Conservation (phyloP, 2,329 filamentous ascomycete species). For the Amauroascus verrucosus region DNA sequence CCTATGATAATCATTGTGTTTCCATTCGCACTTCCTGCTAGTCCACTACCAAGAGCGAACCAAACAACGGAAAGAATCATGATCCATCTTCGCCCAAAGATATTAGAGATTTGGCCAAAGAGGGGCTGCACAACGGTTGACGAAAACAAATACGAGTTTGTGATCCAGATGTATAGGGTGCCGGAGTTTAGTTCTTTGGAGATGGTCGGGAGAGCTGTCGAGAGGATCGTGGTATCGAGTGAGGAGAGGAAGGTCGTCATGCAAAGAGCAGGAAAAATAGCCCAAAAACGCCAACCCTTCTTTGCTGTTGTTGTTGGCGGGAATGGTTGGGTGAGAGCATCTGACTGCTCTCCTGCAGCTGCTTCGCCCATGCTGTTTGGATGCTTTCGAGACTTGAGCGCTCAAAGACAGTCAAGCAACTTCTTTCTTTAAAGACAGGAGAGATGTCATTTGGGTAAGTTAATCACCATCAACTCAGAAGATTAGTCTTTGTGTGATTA, state of each 20-base stretch:
- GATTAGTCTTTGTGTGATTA: too few species aligned
- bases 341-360: too few species aligned
- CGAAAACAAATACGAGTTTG: constrained; percentile 20
- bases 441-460: too few species aligned
- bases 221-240: constrained; percentile 31
- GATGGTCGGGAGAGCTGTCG: constrained; percentile 34
- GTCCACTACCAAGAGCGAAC: constrained; percentile 43
- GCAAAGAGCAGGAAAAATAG: constrained; percentile 6
- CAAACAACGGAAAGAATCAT: constrained; percentile 34
- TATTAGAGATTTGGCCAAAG: constrained; percentile 42
- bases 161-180: constrained; percentile 26
- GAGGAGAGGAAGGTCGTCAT: constrained; percentile 22
- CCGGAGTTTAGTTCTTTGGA: constrained; percentile 22
- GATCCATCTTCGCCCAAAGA: constrained; percentile 41
- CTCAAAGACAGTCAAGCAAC: too few species aligned
- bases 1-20: constrained; percentile 38
- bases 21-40: constrained; percentile 40
- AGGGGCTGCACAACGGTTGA: constrained; percentile 37
- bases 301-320: neutral
- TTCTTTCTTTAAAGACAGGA: too few species aligned
- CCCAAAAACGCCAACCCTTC: constrained; percentile 1
- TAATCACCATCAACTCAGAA: too few species aligned
- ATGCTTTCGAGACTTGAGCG: too few species aligned
- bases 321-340: neutral
- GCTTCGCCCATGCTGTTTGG: too few species aligned